A percentile compares a stretch with the other conserved stretches of the same genome.
These are phyloP conservation scores for Penicillium frequentans DNA, from an alignment of 2,329 filamentous ascomycete genomes.

Conservation along the genomic window DNA sequence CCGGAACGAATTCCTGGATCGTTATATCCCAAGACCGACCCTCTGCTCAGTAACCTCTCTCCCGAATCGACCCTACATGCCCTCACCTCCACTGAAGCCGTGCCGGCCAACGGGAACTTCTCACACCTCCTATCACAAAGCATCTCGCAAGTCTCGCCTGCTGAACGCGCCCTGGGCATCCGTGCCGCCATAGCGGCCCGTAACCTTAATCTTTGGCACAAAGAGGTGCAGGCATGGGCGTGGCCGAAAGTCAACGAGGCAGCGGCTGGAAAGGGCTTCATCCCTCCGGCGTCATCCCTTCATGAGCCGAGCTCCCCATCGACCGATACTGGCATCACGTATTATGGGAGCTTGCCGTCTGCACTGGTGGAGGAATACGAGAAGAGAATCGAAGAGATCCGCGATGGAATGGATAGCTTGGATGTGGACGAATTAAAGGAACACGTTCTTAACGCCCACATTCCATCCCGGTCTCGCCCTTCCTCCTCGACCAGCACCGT, in stretches of 20 bases:
- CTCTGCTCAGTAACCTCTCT: slow-evolving; percentile 54
- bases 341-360: slow-evolving; percentile 70
- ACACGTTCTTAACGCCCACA: slow-evolving; percentile 80
- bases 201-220: slow-evolving; percentile 58
- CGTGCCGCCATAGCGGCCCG: slow-evolving; percentile 61
- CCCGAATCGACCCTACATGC: slow-evolving; percentile 55
- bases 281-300: slow-evolving; percentile 25
- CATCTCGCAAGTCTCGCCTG: slow-evolving; percentile 55
- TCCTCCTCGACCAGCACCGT: slow-evolving; percentile 45
- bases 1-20: slow-evolving; percentile 38
- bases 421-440: slow-evolving; percentile 76
- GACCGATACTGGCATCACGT: slow-evolving; percentile 40
- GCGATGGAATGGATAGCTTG: slow-evolving; percentile 44
- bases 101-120: slow-evolving; percentile 37
- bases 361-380: slow-evolving; percentile 68
- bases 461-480: slow-evolving; percentile 61
- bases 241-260: slow-evolving; percentile 51
- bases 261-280: slow-evolving; percentile 43
- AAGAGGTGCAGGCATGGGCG: slow-evolving; percentile 59
- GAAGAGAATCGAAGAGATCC: slow-evolving; percentile 71
- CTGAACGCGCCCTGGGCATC: slow-evolving; percentile 59
- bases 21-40: slow-evolving; percentile 43
- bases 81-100: slow-evolving; percentile 45
- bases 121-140: slow-evolving; percentile 47
- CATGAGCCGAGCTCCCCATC: neutral